Percentiles rank a stretch among this genome's conserved stretches.
Evolutionary conservation across 108 stramenopile species (phyloP).

Genomic region (Stephanodiscus minutulus): DNA sequence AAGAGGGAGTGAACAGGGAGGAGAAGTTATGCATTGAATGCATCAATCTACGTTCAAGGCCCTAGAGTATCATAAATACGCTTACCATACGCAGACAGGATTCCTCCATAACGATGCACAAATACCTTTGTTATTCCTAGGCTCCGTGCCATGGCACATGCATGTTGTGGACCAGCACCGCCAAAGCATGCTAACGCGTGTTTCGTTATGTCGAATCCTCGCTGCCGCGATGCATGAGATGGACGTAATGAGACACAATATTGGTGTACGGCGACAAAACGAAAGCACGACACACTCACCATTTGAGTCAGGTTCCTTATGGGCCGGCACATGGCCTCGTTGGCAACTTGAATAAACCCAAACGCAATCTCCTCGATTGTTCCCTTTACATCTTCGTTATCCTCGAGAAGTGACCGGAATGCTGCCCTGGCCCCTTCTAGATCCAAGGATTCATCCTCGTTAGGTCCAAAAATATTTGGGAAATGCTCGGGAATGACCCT

Average conservation of each 20-base stretch:
- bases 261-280: background rate
- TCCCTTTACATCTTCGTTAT: slow-evolving; percentile 66
- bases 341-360: slow-evolving; percentile 98
- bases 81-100: slow-evolving; percentile 91
- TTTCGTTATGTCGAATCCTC: slow-evolving; percentile 77
- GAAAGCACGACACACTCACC: slow-evolving; percentile 60
- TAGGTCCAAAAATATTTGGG: slow-evolving; percentile 95
- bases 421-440: slow-evolving; percentile 82
- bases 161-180: slow-evolving; percentile 98
- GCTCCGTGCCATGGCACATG: slow-evolving; percentile 91
- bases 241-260: background rate
- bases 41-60: background rate
- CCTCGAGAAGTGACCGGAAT: slow-evolving; percentile 73
- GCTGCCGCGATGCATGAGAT: slow-evolving; percentile 29
- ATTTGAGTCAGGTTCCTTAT: slow-evolving; percentile 99
- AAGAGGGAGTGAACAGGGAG: background rate
- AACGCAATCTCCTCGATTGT: slow-evolving; percentile 90
- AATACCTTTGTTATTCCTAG: slow-evolving; percentile 93
- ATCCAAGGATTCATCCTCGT: slow-evolving; percentile 96
- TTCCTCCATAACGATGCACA: slow-evolving; percentile 94
- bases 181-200: slow-evolving; percentile 96
- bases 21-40: background rate
- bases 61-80: background rate
- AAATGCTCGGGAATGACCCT: slow-evolving; percentile 91
- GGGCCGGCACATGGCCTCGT: slow-evolving; percentile 99